Evolutionary conservation across 1,284 basidiomycete genomes (phyloP).

Genomic region (Cystobasidiaceae sp.): DNA sequence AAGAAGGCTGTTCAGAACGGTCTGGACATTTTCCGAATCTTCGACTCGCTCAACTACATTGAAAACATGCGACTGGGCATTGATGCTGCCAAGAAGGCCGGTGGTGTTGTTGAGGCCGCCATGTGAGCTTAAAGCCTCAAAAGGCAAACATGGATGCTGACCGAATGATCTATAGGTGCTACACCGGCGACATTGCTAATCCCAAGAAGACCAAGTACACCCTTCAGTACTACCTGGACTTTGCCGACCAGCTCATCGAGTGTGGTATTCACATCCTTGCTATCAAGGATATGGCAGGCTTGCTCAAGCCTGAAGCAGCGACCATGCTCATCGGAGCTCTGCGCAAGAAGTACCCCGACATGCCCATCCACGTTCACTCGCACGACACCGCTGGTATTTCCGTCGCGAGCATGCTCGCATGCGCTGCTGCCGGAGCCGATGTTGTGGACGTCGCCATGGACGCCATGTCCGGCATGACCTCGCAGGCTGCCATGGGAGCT

Average conservation of each 20-base stretch:
- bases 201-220: conserved; percentile 98
- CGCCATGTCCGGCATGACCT: conserved; percentile 97
- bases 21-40: conserved; percentile 99
- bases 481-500: conserved; percentile 98
- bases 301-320: conserved; percentile 92
- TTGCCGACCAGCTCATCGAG: conserved; percentile 80
- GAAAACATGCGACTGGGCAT: conserved; percentile 96
- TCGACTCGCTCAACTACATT: conserved; percentile 97
- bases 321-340: conserved; percentile 89
- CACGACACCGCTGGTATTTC: conserved; percentile 99
- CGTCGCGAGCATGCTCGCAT: conserved; percentile 90
- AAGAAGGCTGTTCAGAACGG: conserved; percentile 92
- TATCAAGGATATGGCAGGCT: conserved; percentile 99
- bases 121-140: conserved; percentile 54
- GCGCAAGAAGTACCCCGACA: conserved; percentile 90
- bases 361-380: conserved; percentile 98
- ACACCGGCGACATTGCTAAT: conserved; percentile 95
- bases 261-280: conserved; percentile 97
- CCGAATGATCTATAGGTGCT: conserved; percentile 57
- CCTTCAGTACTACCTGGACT: conserved; percentile 93
- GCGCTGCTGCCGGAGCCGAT: conserved; percentile 92
- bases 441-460: conserved; percentile 98
- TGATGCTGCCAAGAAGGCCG: conserved; percentile 98
- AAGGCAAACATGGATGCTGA: not conserved
- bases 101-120: conserved; percentile 94